Conservation (phyloP, 768 basidiomycete genomes). For the Amanita phalloides region DNA sequence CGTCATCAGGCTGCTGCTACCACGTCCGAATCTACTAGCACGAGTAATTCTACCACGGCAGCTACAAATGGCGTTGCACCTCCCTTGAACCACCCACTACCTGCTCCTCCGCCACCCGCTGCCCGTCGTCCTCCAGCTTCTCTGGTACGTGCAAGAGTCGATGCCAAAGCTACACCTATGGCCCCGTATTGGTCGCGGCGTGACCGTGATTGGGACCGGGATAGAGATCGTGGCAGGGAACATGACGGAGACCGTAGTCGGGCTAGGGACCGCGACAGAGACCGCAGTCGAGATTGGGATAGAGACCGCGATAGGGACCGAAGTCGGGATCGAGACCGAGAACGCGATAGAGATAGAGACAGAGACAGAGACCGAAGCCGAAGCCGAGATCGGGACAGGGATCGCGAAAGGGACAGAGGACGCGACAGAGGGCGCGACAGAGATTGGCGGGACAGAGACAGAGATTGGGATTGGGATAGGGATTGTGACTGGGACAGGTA, state of each 20-base stretch:
- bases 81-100: conserved; percentile 2
- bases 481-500: conserved; percentile 4
- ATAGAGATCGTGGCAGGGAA: conserved; percentile 11
- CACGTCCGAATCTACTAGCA: not conserved
- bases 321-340: not conserved
- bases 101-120: conserved; percentile 5
- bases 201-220: conserved; percentile 10
- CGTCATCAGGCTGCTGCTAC: conserved; percentile 7
- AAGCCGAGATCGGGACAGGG: conserved; percentile 6
- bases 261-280: conserved; percentile 12
- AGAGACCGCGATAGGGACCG: conserved; percentile 15
- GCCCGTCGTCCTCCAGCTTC: conserved; percentile 7
- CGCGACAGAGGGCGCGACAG: conserved; percentile 8
- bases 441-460: conserved; percentile 8
- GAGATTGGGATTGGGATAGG: conserved; percentile 10
- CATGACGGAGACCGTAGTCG: conserved; percentile 9
- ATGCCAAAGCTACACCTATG: conserved; percentile 7
- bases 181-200: conserved; percentile 3
- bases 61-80: not conserved
- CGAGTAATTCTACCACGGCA: not conserved
- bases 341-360: conserved; percentile 4
- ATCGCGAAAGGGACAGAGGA: conserved; percentile 3
- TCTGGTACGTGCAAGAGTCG: conserved; percentile 5
- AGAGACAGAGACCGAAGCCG: conserved; percentile 2
- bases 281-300: conserved; percentile 13